Conservation (phyloP, 108 stramenopile genomes). For the Nitzschia sp. region DNA sequence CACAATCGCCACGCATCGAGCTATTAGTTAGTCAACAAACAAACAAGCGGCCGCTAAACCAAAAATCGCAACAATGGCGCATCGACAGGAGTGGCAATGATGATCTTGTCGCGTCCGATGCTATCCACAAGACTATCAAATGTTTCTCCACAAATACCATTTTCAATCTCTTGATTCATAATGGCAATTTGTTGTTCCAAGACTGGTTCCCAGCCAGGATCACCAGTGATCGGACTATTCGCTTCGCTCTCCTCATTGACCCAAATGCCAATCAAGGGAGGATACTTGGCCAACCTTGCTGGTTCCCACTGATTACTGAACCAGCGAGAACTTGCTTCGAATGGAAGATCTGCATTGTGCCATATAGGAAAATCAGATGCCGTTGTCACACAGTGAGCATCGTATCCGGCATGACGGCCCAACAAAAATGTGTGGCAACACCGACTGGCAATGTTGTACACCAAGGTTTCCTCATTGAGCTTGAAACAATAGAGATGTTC, state of each 20-base stretch:
- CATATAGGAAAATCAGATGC: background rate
- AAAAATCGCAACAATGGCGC: no score
- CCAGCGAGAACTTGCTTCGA: conserved; percentile 10
- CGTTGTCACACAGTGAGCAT: conserved; percentile 16
- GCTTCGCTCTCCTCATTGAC: conserved; percentile 3
- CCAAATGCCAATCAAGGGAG: conserved; percentile 11
- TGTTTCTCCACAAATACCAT: background rate
- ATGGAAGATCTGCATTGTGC: background rate
- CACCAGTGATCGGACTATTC: background rate
- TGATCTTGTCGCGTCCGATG: background rate
- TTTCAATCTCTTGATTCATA: background rate
- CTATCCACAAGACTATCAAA: background rate
- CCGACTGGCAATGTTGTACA: conserved; percentile 2
- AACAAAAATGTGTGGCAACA: conserved; percentile 19
- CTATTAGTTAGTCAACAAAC: no score
- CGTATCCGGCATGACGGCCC: conserved; percentile 8
- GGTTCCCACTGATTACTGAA: conserved; percentile 15
- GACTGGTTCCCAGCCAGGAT: conserved; percentile 13
- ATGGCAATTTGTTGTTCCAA: background rate
- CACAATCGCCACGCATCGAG: no score
- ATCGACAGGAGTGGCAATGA: no score
- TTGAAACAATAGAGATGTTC: conserved; percentile 10
- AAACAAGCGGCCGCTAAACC: no score
- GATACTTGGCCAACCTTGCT: background rate
- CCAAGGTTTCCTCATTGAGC: background rate